These are phyloP conservation scores for Candida morakotiae DNA, from an alignment of 805 yeast genomes.

Conservation along the genomic window DNA sequence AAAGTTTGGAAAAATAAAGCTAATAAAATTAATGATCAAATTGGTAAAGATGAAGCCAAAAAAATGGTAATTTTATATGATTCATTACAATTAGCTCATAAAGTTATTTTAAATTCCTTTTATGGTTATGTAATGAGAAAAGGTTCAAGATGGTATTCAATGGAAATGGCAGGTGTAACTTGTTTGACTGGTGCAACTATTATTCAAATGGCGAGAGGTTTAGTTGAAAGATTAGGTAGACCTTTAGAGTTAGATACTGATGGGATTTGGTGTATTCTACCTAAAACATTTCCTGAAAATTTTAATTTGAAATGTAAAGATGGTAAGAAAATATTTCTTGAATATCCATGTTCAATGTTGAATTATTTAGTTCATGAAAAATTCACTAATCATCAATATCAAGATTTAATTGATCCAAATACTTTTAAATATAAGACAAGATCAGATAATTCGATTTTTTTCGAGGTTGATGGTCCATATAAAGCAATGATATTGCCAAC, in stretches of 20 bases:
- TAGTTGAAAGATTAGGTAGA: slow-evolving; percentile 90
- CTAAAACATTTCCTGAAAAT: slow-evolving; percentile 90
- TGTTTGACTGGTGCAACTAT: slow-evolving; percentile 97
- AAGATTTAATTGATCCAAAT: slow-evolving; percentile 70
- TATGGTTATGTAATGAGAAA: slow-evolving; percentile 99
- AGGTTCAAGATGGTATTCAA: slow-evolving; percentile 98
- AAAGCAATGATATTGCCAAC: slow-evolving; percentile 97
- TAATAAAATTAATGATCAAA: slow-evolving; percentile 52
- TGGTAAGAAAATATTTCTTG: slow-evolving; percentile 73
- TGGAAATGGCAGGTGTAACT: slow-evolving; percentile 99
- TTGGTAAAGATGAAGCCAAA: slow-evolving; percentile 79
- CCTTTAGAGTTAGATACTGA: slow-evolving; percentile 97
- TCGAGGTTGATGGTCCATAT: slow-evolving; percentile 98
- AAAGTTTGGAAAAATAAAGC: slow-evolving; percentile 90
- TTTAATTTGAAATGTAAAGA: slow-evolving; percentile 64
- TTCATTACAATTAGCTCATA: slow-evolving; percentile 93
- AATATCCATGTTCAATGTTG: slow-evolving; percentile 95
- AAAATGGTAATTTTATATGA: slow-evolving; percentile 93
- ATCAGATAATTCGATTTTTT: slow-evolving; percentile 91
- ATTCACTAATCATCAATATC: slow-evolving; percentile 94
- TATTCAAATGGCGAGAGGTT: slow-evolving; percentile 91
- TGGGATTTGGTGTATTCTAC: slow-evolving; percentile 99
- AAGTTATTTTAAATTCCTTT: slow-evolving; percentile 92
- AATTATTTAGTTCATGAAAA: slow-evolving; percentile 86
- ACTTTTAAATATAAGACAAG: slow-evolving; percentile 66